These are phyloP conservation scores for Populus ilicifolia DNA, from an alignment of 345 rosid genomes.

Conservation along the genomic window DNA sequence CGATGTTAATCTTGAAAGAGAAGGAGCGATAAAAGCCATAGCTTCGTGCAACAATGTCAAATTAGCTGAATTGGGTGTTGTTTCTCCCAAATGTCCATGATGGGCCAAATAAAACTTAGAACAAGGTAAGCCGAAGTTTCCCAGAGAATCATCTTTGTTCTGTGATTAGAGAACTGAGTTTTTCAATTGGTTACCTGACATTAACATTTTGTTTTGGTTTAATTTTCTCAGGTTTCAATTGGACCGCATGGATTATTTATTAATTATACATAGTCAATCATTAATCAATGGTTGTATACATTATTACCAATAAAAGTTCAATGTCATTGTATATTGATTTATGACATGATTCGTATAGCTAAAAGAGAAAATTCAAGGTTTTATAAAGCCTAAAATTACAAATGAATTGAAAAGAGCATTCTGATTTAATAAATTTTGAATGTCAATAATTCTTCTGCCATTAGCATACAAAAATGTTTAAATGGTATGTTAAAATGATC, in stretches of 20 bases:
- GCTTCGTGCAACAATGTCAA: constrained; percentile 58
- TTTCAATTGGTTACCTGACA: background rate
- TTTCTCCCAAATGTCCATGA: constrained; percentile 52
- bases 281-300: background rate
- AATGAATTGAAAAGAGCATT: too few relatives aligned
- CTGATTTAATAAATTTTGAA: too few relatives aligned
- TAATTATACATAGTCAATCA: background rate
- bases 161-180: background rate
- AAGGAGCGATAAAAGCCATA: constrained; percentile 18
- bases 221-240: background rate
- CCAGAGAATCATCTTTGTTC: background rate
- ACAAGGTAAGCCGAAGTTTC: background rate
- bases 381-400: too few relatives aligned
- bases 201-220: background rate
- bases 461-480: too few relatives aligned
- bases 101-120: background rate
- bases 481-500: too few relatives aligned
- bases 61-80: constrained; percentile 34
- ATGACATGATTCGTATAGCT: too few relatives aligned
- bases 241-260: background rate
- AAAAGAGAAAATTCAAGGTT: too few relatives aligned
- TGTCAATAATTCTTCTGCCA: too few relatives aligned
- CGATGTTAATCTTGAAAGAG: constrained; percentile 36
- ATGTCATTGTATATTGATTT: too few relatives aligned
- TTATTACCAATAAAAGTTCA: background rate